These are phyloP conservation scores for Quercus rubra DNA, from an alignment of 306 rosid genomes.

Conservation along the genomic window DNA sequence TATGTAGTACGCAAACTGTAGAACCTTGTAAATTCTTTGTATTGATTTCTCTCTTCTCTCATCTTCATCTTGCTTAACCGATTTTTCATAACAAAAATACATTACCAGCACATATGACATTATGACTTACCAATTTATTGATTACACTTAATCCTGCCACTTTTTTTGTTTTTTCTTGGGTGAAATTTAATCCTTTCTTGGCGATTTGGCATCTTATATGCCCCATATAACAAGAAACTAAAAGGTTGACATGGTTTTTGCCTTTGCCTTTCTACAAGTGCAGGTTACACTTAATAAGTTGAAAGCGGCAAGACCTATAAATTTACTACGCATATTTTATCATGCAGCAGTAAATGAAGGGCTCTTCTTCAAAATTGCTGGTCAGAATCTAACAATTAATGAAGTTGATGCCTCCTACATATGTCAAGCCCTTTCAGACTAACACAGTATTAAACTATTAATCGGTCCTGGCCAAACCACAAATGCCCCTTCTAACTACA, in stretches of 20 bases:
- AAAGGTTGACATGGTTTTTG: background rate
- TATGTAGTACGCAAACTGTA: no score
- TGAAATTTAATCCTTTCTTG: background rate
- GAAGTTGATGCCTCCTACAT: constrained; percentile 70
- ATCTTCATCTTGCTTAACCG: no score
- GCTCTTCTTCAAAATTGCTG: constrained; percentile 69
- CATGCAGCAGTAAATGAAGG: constrained; percentile 72
- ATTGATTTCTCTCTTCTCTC: no score
- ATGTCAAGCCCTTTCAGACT: constrained; percentile 57
- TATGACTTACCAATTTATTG: background rate
- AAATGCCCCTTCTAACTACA: constrained; percentile 47
- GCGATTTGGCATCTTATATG: background rate
- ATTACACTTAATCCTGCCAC: background rate
- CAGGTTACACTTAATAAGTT: constrained; percentile 64
- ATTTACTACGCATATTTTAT: constrained; percentile 54
- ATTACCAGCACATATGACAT: background rate
- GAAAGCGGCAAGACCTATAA: constrained; percentile 56
- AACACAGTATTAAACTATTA: constrained; percentile 53
- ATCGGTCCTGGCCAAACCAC: constrained; percentile 82
- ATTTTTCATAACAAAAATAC: background rate
- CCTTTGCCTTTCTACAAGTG: constrained; percentile 15
- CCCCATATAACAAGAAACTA: no score
- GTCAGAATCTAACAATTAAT: constrained; percentile 51
- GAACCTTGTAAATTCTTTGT: no score
- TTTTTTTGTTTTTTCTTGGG: background rate